Evolutionary conservation across 2,329 filamentous ascomycete genomes (phyloP).

Genomic region (Diaporthe sp.): DNA sequence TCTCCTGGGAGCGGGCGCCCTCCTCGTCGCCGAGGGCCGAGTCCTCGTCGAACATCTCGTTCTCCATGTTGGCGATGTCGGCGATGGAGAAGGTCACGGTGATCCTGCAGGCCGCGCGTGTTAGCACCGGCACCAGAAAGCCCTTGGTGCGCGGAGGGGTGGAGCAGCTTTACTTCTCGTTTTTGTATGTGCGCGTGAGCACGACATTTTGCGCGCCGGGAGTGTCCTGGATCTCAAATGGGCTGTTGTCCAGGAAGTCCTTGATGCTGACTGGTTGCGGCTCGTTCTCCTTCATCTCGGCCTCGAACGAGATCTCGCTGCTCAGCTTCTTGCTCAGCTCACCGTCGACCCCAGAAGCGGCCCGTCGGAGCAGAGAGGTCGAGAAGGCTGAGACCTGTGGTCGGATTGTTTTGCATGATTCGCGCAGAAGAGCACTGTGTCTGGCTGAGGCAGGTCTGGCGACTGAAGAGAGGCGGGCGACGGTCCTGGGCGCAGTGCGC

Average conservation of each 20-base stretch:
- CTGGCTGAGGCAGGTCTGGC: constrained; percentile 61
- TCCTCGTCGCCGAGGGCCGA: constrained; percentile 67
- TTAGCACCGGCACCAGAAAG: constrained; percentile 32
- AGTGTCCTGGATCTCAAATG: constrained; percentile 86
- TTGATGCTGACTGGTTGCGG: constrained; percentile 82
- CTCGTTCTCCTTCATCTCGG: constrained; percentile 80
- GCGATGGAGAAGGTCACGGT: constrained; percentile 87
- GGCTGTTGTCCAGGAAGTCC: constrained; percentile 88
- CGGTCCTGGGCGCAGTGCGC: constrained; percentile 75
- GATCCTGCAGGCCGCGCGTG: constrained; percentile 50
- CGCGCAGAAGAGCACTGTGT: constrained; percentile 62
- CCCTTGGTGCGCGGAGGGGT: not conserved
- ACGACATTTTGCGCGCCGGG: constrained; percentile 89
- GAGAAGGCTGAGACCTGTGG: constrained; percentile 64
- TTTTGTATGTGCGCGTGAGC: constrained; percentile 83
- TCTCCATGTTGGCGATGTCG: constrained; percentile 78
- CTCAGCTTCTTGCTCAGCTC: constrained; percentile 90
- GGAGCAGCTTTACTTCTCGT: constrained; percentile 80
- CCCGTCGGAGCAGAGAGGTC: constrained; percentile 58
- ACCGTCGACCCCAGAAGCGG: constrained; percentile 68
- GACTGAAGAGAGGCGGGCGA: constrained; percentile 68
- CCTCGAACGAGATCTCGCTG: constrained; percentile 83
- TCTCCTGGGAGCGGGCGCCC: constrained; percentile 67
- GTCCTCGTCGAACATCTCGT: constrained; percentile 67
- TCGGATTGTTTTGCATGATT: constrained; percentile 55